Evolutionary conservation across 2,329 filamentous ascomycete genomes (phyloP).

Genomic region (Sporothrix euskadiensis): DNA sequence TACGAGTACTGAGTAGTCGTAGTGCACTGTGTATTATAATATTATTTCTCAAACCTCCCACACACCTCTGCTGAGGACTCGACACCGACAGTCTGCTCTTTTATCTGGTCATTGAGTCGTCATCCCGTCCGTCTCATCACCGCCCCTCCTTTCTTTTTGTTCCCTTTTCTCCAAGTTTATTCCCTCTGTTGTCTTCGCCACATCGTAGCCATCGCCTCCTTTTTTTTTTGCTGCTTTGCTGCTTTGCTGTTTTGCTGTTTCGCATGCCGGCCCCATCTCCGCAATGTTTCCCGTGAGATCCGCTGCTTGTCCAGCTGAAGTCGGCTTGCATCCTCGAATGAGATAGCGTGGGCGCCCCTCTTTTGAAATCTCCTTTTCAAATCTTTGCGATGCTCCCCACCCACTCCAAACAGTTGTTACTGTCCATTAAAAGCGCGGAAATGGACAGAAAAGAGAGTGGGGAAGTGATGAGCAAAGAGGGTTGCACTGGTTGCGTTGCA

Average conservation of each 20-base stretch:
- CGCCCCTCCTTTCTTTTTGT: background rate
- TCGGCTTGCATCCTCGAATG: background rate
- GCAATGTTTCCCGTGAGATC: background rate
- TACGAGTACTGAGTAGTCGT: too few relatives aligned
- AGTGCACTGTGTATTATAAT: too few relatives aligned
- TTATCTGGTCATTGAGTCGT: background rate
- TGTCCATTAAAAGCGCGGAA: background rate
- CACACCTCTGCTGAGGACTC: background rate
- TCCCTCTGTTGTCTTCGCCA: background rate
- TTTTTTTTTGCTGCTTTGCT: background rate
- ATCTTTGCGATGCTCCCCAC: background rate
- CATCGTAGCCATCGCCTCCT: background rate
- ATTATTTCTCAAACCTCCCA: too few relatives aligned
- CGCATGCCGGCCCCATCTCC: background rate
- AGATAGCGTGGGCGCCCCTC: background rate
- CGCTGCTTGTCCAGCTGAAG: slow-evolving; percentile 7
- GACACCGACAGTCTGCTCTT: background rate
- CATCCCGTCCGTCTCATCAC: background rate
- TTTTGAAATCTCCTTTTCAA: background rate
- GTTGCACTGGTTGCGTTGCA: slow-evolving; percentile 8
- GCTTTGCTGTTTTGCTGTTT: too few relatives aligned
- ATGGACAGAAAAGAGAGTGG: background rate
- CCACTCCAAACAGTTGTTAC: slow-evolving; percentile 4
- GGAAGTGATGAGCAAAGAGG: background rate
- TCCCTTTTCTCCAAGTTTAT: background rate